Conservation (phyloP, 192 early-diverging fungal genomes). For the Phlyctochytrium bullatum region DNA sequence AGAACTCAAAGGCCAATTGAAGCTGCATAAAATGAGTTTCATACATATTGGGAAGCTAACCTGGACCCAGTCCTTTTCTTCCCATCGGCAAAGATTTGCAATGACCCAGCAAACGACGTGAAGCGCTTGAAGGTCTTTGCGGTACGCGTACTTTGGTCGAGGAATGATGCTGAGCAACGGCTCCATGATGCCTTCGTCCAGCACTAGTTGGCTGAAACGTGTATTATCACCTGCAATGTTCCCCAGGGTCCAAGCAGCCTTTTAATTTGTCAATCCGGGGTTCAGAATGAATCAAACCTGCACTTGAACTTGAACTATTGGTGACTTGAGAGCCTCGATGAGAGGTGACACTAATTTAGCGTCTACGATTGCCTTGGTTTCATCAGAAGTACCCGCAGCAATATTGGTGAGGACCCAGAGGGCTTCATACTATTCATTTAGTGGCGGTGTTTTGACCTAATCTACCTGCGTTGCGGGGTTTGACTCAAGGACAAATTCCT, state of each 20-base stretch:
- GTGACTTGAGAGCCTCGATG: conserved; percentile 11
- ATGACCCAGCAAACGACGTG: conserved; percentile 33
- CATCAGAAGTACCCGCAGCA: conserved; percentile 20
- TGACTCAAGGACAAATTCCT: conserved; percentile 5
- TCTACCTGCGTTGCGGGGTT: conserved; percentile 11
- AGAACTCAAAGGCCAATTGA: conserved; percentile 13
- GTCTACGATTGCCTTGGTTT: conserved; percentile 28
- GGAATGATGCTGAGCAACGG: conserved; percentile 18
- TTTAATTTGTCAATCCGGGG: not conserved
- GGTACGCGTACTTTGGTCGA: not conserved
- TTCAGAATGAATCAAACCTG: conserved; percentile 8
- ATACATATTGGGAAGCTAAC: conserved; percentile 7
- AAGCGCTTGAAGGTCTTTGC: conserved; percentile 11
- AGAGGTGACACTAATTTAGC: conserved; percentile 14
- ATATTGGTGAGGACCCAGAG: conserved; percentile 33
- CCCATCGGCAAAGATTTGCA: conserved; percentile 35
- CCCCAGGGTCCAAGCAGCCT: conserved; percentile 31
- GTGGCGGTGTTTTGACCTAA: not conserved
- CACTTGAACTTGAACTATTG: conserved; percentile 16
- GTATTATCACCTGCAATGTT: conserved; percentile 35
- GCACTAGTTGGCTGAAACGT: conserved; percentile 15
- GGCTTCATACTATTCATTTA: conserved; percentile 22
- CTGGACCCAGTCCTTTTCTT: conserved; percentile 25
- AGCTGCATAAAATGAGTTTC: not conserved
- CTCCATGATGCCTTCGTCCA: conserved; percentile 18